phyloP scores from a whole-genome alignment of 31 red algal species.

The Odonthalia washingtoniensis region DNA sequence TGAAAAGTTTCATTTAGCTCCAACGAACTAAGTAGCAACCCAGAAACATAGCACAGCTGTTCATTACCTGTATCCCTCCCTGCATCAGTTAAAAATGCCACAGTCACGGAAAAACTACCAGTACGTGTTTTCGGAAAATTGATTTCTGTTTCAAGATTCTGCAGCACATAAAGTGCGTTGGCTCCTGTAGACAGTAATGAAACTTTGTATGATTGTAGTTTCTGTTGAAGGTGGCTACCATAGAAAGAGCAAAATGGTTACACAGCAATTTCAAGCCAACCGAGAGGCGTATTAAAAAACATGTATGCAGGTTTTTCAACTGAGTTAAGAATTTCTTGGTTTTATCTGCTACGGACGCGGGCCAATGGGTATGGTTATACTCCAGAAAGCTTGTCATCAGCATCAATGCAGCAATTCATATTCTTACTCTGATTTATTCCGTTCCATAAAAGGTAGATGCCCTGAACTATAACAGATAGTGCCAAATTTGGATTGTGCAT shows the following conservation, averaged over 20 bases:
- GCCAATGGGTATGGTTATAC: not conserved
- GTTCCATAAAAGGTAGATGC: not conserved
- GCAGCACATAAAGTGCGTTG: not conserved
- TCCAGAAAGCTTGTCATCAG: not conserved
- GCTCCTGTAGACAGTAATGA: not conserved
- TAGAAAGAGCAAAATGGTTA: constrained; percentile 22
- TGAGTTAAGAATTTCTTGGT: not conserved
- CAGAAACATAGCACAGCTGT: not conserved
- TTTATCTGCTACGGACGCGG: not conserved
- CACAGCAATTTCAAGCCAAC: constrained; percentile 9
- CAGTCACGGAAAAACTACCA: not conserved
- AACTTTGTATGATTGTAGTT: not conserved
- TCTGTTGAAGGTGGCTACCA: constrained; percentile 16
- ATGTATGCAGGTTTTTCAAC: not conserved
- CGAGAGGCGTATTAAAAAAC: constrained; percentile 8
- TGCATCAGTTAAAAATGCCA: not conserved
- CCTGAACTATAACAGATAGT: not conserved
- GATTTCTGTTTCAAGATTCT: constrained; percentile 13
- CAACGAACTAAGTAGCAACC: not conserved
- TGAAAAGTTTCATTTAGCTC: not conserved
- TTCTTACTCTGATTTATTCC: not conserved
- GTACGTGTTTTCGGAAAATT: not conserved
- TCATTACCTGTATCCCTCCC: constrained; percentile 3
- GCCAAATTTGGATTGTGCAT: not conserved
- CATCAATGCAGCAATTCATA: not conserved